Evolutionary conservation across 2,329 filamentous ascomycete species (phyloP), one percentile per base, ranked within the genome.

Genomic region (Trichoderma sp.): DNA sequence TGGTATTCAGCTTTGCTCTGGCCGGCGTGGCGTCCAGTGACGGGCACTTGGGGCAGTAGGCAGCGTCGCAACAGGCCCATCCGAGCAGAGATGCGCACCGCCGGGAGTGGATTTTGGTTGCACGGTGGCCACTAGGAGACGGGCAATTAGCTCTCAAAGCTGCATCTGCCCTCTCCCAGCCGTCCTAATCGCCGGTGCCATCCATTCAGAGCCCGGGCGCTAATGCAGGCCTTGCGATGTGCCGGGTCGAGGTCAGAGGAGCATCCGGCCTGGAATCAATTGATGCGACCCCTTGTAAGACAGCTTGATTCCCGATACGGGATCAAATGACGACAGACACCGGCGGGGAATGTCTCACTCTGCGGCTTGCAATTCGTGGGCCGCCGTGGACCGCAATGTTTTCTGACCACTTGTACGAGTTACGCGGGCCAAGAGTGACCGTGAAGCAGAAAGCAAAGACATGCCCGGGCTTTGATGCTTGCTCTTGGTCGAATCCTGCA

Each of bases 211-310:
- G 13, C 43, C 55, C 47, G 69, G 69, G 57, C 71, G 71, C 74
- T 75, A 74, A 68, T 73, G 73, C 72, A 73, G 65, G 73, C 73
- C 71, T 65, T 61, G 47, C 61, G 34, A 73, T 73, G 62, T 70
- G 72, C 71, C 72, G 66, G 55, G 55, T 28, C 3, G 15, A 43
- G 39, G 39, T 43, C 39, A 43, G 39, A 43, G 39, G 7, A 43
- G 39, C 39, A 9, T n/a, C 39, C 39, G 39, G 39, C 39, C 39
- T 43, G 39, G 47, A 53, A 13, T 20, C 47, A 11, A 53, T 65
- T 23, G 62, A 12, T 55, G 64, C 13, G 53, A 47, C 57, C 57
- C 28, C 57, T 59, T 59, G 57, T 55, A 23, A 64, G 68, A 70
- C 67, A 50, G 66, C 66, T 69, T 59, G 68, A 64, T 47, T 70